Base-by-base conservation (phyloP, 1,284 basidiomycete genomes). In the Pascua sp. region DNA sequence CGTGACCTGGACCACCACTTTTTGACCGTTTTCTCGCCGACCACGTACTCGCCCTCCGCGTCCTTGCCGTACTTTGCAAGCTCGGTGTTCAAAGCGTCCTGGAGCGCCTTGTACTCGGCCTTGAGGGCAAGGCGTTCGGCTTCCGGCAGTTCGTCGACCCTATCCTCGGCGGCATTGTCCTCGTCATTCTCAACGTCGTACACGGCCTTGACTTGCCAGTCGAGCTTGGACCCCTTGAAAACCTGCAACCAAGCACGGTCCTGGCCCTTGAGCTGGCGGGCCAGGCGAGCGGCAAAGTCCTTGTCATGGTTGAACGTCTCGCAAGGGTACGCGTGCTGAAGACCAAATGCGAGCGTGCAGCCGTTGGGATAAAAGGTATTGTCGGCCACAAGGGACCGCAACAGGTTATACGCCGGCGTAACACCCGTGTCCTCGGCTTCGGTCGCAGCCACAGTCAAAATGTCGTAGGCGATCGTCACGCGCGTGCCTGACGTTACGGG, bases 401-500 rank as follows among this genome's bases (percentile, higher is more conserved):
- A 18, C 17, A 13, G 18, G 5, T 10, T 15, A 10, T n/a, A 32
- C 18, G 40, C 40, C 43, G 43, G 43, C 7, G 12, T 17, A 12
- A 16, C n/a, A 17, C n/a, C 43, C 15, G 17, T 18, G 15, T 11
- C 43, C 4, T 8, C 13, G 18, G 39, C 43, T 5, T 8, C 13
- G 18, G 39, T 15, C 17, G 8, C 12, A 3, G 39, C 16, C 18
- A 5, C 11, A 40, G 15, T 12, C 66, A 77, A 81, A 41, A 71
- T 53, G 45, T 70, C 63, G 48, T 67, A 72, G 0, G 80, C 79
- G n/a, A 83, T 59, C 2, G 79, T 80, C 37, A 82, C 67, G 1
- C 79, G 72, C 53, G 76, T 72, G 0, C 82, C 81, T 0, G 71
- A 70, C 2, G 55, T 66, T 5, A 83, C 79, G 0, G 70, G 72